Evolutionary conservation across 78 protist genomes (phyloP).

Genomic region (Fonticula alba): DNA sequence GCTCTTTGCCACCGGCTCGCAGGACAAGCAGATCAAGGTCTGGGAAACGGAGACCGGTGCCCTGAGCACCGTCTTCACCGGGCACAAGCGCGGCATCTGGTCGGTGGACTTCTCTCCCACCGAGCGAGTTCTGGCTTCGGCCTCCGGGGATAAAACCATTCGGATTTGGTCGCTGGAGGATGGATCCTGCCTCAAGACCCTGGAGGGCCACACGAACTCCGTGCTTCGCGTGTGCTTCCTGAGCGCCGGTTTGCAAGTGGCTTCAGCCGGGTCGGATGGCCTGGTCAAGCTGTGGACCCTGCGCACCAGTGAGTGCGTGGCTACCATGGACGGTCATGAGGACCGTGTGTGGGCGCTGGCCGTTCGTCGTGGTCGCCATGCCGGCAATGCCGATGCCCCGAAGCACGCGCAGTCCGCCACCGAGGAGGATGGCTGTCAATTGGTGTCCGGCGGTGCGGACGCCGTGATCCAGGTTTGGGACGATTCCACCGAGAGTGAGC

Average conservation of each 20-base stretch:
- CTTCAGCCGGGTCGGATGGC: conserved; percentile 54
- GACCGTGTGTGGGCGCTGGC: conserved; percentile 70
- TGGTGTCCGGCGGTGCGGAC: conserved; percentile 77
- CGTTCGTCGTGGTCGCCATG: no score
- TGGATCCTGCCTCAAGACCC: conserved; percentile 45
- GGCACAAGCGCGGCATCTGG: conserved; percentile 75
- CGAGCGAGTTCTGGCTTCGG: conserved; percentile 51
- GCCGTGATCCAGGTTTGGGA: conserved; percentile 1
- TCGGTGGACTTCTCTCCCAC: conserved; percentile 57
- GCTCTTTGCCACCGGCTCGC: conserved; percentile 71
- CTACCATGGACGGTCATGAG: conserved; percentile 57
- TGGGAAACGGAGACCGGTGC: conserved; percentile 26
- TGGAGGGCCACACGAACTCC: conserved; percentile 68
- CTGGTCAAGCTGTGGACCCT: conserved; percentile 67
- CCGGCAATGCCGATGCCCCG: no score
- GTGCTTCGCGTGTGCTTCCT: conserved; percentile 46
- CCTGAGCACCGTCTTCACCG: conserved; percentile 25
- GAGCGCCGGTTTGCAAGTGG: conserved; percentile 52
- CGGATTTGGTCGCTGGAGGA: conserved; percentile 57
- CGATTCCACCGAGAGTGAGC: conserved; percentile 13
- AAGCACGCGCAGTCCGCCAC: no score
- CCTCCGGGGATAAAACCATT: conserved; percentile 56
- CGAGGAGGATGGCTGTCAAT: no score
- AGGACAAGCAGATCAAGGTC: conserved; percentile 49
- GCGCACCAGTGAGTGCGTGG: conserved; percentile 63